phyloP scores from a whole-genome alignment of 2,329 filamentous ascomycete species.

The Chalara sp. region DNA sequence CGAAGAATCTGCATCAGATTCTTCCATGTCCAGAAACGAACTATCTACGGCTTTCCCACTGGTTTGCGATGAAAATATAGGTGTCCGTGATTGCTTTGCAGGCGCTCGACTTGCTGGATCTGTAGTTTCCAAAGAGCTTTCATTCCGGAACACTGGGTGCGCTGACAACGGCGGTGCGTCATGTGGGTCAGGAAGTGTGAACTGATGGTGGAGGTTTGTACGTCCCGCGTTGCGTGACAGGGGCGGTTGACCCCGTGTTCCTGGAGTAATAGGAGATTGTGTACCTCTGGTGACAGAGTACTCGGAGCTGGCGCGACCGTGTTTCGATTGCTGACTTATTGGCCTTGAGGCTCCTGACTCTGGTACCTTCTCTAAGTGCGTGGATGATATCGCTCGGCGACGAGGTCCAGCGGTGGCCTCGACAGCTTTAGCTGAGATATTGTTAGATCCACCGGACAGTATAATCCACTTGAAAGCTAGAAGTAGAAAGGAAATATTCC shows the following conservation, averaged over 20 bases:
- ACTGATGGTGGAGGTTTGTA: conserved; percentile 25
- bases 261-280: conserved; percentile 35
- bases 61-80: conserved; percentile 11
- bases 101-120: conserved; percentile 11
- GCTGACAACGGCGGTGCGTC: conserved; percentile 25
- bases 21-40: conserved; percentile 39
- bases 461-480: too few species aligned
- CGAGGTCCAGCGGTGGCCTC: conserved; percentile 35
- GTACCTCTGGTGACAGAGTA: conserved; percentile 53
- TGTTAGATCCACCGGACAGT: conserved; percentile 1
- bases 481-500: background rate
- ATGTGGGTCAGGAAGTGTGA: conserved; percentile 21
- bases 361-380: conserved; percentile 50
- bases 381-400: conserved; percentile 53
- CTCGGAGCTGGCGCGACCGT: conserved; percentile 67
- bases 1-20: conserved; percentile 64
- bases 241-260: conserved; percentile 20
- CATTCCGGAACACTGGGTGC: conserved; percentile 24
- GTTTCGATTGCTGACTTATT: conserved; percentile 55
- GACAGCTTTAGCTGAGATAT: conserved; percentile 7
- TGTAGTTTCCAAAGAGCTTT: conserved; percentile 15
- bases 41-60: conserved; percentile 15
- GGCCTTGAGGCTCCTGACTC: conserved; percentile 45
- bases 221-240: conserved; percentile 26
- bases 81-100: conserved; percentile 12